Conservation (phyloP, 192 early-diverging fungal species). For the Podila epigama region DNA sequence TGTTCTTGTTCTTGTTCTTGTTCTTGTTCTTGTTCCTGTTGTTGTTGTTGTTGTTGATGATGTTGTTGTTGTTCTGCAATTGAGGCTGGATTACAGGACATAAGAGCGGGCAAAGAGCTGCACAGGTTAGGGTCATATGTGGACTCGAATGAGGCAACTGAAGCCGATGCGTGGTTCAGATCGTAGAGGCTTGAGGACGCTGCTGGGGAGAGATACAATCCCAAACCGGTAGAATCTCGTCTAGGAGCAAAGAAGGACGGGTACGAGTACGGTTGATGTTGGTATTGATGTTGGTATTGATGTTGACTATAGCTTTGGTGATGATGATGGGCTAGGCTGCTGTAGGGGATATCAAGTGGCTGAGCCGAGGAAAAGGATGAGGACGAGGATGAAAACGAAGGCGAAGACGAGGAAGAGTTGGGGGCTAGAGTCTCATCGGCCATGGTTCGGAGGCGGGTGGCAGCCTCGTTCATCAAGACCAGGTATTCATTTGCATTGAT, state of each 20-base stretch:
- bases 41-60: too few species aligned
- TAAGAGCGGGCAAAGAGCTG: not conserved
- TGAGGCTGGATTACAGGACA: not conserved
- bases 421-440: not conserved
- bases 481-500: conserved; percentile 3
- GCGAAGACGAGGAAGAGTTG: not conserved
- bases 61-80: not conserved
- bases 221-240: not conserved
- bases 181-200: too few species aligned
- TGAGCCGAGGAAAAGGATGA: too few species aligned
- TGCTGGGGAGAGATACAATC: not conserved
- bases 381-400: not conserved
- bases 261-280: not conserved
- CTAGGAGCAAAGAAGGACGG: not conserved
- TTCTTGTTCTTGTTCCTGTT: too few species aligned
- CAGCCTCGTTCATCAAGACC: conserved; percentile 12
- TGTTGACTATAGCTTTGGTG: too few species aligned
- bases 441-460: not conserved
- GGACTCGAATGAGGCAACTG: too few species aligned
- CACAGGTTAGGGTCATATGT: not conserved
- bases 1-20: too few species aligned
- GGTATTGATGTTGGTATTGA: too few species aligned
- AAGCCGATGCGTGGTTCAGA: too few species aligned
- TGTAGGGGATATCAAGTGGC: not conserved
- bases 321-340: not conserved